Percentiles rank a stretch among this genome's conserved stretches.
phyloP scores from a whole-genome alignment of 2,329 filamentous ascomycete genomes.

The Aspergillus unguis region DNA sequence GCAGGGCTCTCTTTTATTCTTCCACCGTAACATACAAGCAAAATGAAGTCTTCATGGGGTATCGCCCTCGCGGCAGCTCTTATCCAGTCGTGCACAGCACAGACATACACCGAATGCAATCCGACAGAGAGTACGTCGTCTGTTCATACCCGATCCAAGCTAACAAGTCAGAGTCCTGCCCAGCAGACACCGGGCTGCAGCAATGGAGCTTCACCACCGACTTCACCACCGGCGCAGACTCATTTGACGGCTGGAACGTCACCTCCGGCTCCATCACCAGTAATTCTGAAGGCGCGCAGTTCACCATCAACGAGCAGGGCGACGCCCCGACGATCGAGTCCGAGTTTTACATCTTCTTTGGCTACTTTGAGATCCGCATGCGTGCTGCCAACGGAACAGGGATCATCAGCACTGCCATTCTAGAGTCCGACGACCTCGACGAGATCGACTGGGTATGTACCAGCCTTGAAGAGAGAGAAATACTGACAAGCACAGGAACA shows the following conservation, averaged over 20 bases:
- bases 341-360: slow-evolving; percentile 98
- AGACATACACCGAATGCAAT: slow-evolving; percentile 75
- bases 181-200: slow-evolving; percentile 67
- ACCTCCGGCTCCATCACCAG: slow-evolving; percentile 64
- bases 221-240: slow-evolving; percentile 53
- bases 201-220: slow-evolving; percentile 28
- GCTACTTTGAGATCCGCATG: slow-evolving; percentile 78
- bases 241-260: slow-evolving; percentile 61
- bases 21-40: not conserved
- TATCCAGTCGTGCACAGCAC: slow-evolving; percentile 47
- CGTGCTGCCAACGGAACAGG: slow-evolving; percentile 85
- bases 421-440: slow-evolving; percentile 87
- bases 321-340: slow-evolving; percentile 83
- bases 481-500: slow-evolving; percentile 28
- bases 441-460: slow-evolving; percentile 93
- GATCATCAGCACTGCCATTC: slow-evolving; percentile 85
- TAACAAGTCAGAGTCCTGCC: slow-evolving; percentile 51
- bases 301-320: slow-evolving; percentile 72
- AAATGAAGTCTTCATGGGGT: slow-evolving; percentile 12
- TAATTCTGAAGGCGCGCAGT: slow-evolving; percentile 68
- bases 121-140: slow-evolving; percentile 45
- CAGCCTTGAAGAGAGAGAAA: not conserved
- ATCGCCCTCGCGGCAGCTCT: slow-evolving; percentile 5
- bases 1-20: no score
- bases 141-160: no score